Conservation (phyloP, 139 green algal species). For the Limnomonas spitsbergensis region DNA sequence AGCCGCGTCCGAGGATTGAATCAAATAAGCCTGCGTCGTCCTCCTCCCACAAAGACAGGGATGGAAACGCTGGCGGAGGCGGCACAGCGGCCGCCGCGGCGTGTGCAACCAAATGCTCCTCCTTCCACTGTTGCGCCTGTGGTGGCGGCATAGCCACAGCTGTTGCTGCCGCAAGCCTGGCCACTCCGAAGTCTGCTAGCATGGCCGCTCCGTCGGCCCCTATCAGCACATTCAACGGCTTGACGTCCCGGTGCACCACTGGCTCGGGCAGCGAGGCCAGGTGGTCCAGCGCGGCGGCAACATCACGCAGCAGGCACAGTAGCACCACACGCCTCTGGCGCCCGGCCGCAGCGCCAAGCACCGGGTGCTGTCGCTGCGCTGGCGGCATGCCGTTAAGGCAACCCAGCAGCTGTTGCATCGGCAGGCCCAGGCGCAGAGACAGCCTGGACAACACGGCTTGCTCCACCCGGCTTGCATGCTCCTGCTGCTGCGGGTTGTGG, state of each 20-base stretch:
- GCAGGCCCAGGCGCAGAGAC: background rate
- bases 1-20: too few species aligned
- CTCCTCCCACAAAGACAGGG: too few species aligned
- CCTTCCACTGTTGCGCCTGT: too few species aligned
- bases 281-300: background rate
- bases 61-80: too few species aligned
- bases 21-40: too few species aligned
- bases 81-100: too few species aligned
- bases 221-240: background rate
- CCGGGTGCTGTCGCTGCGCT: background rate
- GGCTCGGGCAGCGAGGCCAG: background rate
- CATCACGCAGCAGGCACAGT: background rate
- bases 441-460: background rate
- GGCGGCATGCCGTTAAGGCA: background rate
- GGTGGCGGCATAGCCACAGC: too few species aligned
- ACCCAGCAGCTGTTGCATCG: background rate
- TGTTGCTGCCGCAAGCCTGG: background rate
- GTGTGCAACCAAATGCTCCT: too few species aligned
- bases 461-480: too few species aligned
- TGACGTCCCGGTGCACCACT: background rate
- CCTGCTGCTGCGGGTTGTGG: too few species aligned
- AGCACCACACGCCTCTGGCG: background rate
- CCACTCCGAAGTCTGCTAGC: background rate
- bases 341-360: background rate
- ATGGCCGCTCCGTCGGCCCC: background rate